Percentiles rank a stretch among this genome's conserved stretches.
phyloP scores from a whole-genome alignment of 805 yeast genomes.

The Sugiyamaella qingdaonensis region DNA sequence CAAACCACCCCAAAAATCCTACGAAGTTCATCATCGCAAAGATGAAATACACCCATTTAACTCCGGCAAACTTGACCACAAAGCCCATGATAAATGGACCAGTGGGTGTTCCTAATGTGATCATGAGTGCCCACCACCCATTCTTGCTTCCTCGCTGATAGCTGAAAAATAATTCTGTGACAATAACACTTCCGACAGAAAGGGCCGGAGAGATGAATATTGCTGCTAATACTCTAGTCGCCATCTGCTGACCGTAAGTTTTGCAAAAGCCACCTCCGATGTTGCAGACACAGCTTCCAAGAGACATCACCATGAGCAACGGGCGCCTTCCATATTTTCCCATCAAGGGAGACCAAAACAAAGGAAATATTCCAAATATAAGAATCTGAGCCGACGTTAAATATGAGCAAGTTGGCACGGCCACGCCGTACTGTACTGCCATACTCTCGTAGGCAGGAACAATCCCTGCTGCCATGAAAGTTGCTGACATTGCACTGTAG shows the following conservation, averaged over 20 bases:
- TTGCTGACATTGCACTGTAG: constrained; percentile 15
- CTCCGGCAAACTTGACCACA: constrained; percentile 14
- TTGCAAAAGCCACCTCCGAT: constrained; percentile 18
- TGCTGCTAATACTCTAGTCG: constrained; percentile 14
- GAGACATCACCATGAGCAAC: constrained; percentile 4
- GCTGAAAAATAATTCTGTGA: constrained; percentile 16
- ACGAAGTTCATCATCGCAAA: constrained; percentile 16
- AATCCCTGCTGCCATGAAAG: constrained; percentile 18
- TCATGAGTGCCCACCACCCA: constrained; percentile 18
- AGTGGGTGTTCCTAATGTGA: constrained; percentile 14
- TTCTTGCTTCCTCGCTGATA: constrained; percentile 16
- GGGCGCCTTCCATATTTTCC: constrained; percentile 17
- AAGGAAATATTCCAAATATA: constrained; percentile 14
- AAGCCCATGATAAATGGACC: constrained; percentile 20
- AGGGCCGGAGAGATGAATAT: constrained; percentile 17
- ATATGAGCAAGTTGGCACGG: constrained; percentile 14
- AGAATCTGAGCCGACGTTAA: constrained; percentile 17
- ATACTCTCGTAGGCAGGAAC: constrained; percentile 15
- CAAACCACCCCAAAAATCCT: constrained; percentile 10
- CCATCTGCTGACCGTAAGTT: constrained; percentile 18
- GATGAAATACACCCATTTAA: constrained; percentile 14
- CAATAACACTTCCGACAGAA: constrained; percentile 16
- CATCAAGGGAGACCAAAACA: constrained; percentile 16
- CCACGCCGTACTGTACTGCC: constrained; percentile 13
- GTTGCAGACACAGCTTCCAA: constrained; percentile 9